Evolutionary conservation across 2,329 filamentous ascomycete genomes (phyloP).

Genomic region (Cladosporium sp.): DNA sequence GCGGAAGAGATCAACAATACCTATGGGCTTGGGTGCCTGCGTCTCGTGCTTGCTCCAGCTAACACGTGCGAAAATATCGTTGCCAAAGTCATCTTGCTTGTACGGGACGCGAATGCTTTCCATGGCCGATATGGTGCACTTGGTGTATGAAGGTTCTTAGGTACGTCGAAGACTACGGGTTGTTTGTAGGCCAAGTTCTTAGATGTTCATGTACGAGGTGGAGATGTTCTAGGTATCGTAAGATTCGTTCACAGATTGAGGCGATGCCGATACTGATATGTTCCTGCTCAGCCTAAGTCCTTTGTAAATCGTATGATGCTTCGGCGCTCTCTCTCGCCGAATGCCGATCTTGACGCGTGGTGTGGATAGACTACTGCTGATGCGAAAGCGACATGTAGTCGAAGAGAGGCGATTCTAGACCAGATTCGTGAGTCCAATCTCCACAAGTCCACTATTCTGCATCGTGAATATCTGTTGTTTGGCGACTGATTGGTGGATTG

Average conservation of each 20-base stretch:
- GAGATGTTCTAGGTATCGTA: neutral
- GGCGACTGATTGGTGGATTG: neutral
- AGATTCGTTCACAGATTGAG: neutral
- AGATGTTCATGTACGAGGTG: neutral
- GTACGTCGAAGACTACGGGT: neutral
- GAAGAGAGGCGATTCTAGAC: neutral
- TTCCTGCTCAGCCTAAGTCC: neutral
- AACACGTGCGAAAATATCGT: constrained; percentile 24
- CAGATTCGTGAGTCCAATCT: neutral
- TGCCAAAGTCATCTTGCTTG: constrained; percentile 25
- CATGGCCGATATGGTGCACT: constrained; percentile 15
- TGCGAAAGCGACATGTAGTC: neutral
- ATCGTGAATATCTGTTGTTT: neutral
- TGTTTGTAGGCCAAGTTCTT: neutral
- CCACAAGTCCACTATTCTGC: neutral
- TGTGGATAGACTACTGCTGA: neutral
- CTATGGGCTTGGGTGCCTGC: constrained; percentile 22
- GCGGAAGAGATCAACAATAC: neutral
- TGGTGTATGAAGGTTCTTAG: neutral
- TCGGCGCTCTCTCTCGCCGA: neutral
- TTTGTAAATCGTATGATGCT: neutral
- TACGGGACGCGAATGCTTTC: constrained; percentile 24
- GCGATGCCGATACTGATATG: neutral
- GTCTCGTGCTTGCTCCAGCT: constrained; percentile 21
- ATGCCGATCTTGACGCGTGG: neutral